phyloP scores from a whole-genome alignment of 768 basidiomycete genomes.

The Pholiota conissans region DNA sequence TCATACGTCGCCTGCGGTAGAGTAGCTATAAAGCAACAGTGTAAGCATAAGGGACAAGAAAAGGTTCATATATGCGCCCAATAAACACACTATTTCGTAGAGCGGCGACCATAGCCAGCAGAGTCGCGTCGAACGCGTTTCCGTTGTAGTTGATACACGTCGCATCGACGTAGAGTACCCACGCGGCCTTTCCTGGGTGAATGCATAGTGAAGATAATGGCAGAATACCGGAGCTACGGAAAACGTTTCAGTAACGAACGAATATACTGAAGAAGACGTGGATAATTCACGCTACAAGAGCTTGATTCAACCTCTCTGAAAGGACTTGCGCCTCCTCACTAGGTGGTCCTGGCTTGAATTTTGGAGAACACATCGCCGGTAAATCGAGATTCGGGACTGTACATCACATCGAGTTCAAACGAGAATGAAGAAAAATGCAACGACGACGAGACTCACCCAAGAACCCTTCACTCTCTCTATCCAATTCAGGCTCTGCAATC shows the following conservation, averaged over 20 bases:
- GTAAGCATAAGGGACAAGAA: neutral
- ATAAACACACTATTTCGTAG: constrained; percentile 72
- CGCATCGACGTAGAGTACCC: constrained; percentile 94
- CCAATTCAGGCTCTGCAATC: constrained; percentile 86
- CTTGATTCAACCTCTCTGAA: constrained; percentile 79
- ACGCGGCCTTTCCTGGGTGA: constrained; percentile 75
- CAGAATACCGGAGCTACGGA: constrained; percentile 61
- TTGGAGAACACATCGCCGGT: constrained; percentile 88
- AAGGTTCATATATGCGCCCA: neutral
- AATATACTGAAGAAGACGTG: neutral
- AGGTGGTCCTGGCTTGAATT: constrained; percentile 95
- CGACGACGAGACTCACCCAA: constrained; percentile 54
- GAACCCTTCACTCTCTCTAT: constrained; percentile 74
- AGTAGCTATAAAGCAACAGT: constrained; percentile 42
- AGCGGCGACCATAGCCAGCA: constrained; percentile 86
- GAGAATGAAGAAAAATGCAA: neutral
- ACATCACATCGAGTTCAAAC: neutral
- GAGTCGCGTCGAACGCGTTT: constrained; percentile 88
- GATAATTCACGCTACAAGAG: constrained; percentile 41
- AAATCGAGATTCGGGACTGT: constrained; percentile 94
- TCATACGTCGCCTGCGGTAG: constrained; percentile 74
- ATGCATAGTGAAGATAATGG: constrained; percentile 76
- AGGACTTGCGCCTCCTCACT: constrained; percentile 92
- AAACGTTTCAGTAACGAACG: no score
- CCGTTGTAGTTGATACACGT: constrained; percentile 98